A percentile compares a stretch with the other conserved stretches of the same genome.
Conservation (phyloP, 768 basidiomycete species). For the Kockovaella imperatae region DNA sequence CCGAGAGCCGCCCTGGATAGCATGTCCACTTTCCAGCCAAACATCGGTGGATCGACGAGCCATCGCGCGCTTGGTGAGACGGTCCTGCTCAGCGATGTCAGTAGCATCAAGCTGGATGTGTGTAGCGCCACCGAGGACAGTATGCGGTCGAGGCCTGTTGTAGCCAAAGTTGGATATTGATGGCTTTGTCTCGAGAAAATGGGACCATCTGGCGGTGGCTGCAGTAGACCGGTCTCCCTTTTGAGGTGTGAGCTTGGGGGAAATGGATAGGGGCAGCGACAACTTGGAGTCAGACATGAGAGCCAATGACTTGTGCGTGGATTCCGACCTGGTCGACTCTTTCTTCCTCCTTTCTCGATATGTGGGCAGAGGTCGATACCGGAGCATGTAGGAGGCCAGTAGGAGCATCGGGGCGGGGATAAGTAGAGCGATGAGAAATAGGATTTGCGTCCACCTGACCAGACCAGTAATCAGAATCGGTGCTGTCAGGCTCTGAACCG, state of each 20-base stretch:
- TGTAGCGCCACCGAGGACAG: constrained; percentile 19
- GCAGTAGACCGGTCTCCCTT: constrained; percentile 9
- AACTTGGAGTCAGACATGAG: constrained; percentile 27
- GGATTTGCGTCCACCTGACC: constrained; percentile 1
- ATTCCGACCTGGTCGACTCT: constrained; percentile 6
- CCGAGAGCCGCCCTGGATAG: constrained; percentile 15
- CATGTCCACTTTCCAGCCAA: constrained; percentile 35
- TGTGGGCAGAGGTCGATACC: constrained; percentile 11
- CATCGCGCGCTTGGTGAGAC: constrained; percentile 14
- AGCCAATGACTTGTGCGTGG: constrained; percentile 30
- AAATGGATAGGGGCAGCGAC: constrained; percentile 26
- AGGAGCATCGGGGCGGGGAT: constrained; percentile 16
- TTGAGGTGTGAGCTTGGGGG: constrained; percentile 32
- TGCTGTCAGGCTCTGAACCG: constrained; percentile 13
- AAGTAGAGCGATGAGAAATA: constrained; percentile 18
- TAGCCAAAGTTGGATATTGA: constrained; percentile 23
- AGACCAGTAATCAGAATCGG: constrained; percentile 18
- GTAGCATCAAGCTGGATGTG: constrained; percentile 18
- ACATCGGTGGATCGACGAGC: constrained; percentile 31
- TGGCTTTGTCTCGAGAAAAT: constrained; percentile 30
- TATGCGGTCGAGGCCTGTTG: constrained; percentile 16
- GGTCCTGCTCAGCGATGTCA: constrained; percentile 13
- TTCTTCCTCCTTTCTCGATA: constrained; percentile 5
- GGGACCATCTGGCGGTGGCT: constrained; percentile 9
- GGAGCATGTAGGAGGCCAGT: constrained; percentile 21